Evolutionary conservation across 352 stramenopile genomes (phyloP), one percentile per base, ranked within the genome.

Genomic region (Pythium guiyangense): DNA sequence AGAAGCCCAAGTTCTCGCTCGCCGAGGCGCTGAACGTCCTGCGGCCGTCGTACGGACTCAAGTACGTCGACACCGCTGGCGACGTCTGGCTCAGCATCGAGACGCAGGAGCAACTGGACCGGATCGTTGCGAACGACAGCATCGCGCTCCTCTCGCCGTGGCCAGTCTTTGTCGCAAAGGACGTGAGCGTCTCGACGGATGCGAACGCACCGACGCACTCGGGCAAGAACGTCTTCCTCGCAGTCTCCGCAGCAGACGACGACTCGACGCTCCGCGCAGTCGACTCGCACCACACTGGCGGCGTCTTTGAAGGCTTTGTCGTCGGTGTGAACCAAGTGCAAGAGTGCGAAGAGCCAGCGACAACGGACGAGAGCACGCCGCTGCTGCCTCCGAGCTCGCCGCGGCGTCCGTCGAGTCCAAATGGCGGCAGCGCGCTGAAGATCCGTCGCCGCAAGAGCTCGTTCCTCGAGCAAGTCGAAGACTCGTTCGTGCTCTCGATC

Each of bases 61-160:
- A 73, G 44, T 90, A 86, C 49, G 60, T 85, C 27, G 60, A 77
- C 27, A 92, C 82, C 0, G 71, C 74, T 17, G 82, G 82, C 47
- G 77, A 88, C 48, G 89, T 80, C 37, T 92, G 82, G 82, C 89
- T 92, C 45, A 89, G 82, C 57, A 89, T 92, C 57, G 82, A 92
- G 69, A 90, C 82, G 8, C 71, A 90, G 64, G 79, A 90, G 66
- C 82, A 92, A 54, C 64, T 90, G 42, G 82, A 78, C 17, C 88
- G 84, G 54, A 92, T 54, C 20, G 49, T 54, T 29, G 49, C 79
- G 25, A 73, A 88, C 64, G 79, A 92, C 63, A 88, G 67, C 45
- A 69, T 84, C 4, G 66, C 79, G 3, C 73, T 84, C 29, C 59
- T 92, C 2, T 89, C 77, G 29, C 82, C 82, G 5, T 92, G 82